phyloP scores from a whole-genome alignment of 2,329 filamentous ascomycete species.

The Aspergillus sp. region DNA sequence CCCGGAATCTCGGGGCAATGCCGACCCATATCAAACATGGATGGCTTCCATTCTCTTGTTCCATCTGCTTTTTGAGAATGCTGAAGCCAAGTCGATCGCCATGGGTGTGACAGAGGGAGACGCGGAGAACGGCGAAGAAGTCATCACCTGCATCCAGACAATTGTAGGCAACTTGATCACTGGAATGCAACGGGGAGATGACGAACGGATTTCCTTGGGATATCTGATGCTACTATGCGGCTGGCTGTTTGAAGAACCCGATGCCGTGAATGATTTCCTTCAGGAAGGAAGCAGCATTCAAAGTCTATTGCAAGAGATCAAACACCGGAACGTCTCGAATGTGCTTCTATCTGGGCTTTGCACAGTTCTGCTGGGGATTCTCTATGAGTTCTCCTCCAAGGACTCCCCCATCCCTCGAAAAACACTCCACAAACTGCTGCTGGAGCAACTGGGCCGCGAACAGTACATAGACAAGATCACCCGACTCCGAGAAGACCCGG shows the following conservation, averaged over 20 bases:
- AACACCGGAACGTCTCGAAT: conserved; percentile 60
- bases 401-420: conserved; percentile 86
- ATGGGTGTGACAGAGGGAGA: conserved; percentile 88
- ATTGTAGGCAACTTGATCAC: conserved; percentile 82
- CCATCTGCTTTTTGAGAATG: conserved; percentile 78
- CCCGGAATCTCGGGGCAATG: conserved; percentile 57
- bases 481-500: conserved; percentile 71
- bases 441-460: conserved; percentile 76
- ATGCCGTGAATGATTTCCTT: conserved; percentile 89
- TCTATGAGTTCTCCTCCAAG: conserved; percentile 97
- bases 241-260: conserved; percentile 90
- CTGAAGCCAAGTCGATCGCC: conserved; percentile 73
- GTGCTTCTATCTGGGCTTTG: conserved; percentile 77
- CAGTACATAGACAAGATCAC: conserved; percentile 81
- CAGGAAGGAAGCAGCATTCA: conserved; percentile 92
- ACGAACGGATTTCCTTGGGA: conserved; percentile 75
- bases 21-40: conserved; percentile 85
- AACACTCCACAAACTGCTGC: conserved; percentile 76
- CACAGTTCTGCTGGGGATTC: conserved; percentile 78
- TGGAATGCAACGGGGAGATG: conserved; percentile 71
- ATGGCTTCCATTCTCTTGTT: conserved; percentile 85
- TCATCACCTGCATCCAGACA: conserved; percentile 89
- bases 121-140: conserved; percentile 84
- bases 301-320: conserved; percentile 73
- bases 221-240: conserved; percentile 86